Base-by-base conservation (phyloP, 2,329 filamentous ascomycete species). In the Cladosporium sp. region DNA sequence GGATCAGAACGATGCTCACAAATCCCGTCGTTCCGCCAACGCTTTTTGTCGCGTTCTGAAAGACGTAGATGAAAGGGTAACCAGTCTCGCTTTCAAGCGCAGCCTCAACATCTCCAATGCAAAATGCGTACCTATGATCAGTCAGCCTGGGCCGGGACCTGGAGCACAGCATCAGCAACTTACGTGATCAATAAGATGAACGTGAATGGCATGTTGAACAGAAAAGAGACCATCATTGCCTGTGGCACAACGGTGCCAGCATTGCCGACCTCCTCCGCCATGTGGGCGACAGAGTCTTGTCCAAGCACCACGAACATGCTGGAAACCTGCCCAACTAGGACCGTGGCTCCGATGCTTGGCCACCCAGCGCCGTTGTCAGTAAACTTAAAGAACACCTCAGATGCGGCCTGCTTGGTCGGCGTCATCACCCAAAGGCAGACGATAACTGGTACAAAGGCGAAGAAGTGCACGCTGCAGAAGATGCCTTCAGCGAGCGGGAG, bases 261-360 rank as follows among this genome's bases (percentile, higher is more conserved):
- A 22, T 73, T 64, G 49, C 69, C 67, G 51, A 73, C 65, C 51
- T 75, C 72, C 54, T 74, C 70, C 2, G 70, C 60, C 61, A 75
- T 69, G 51, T 74, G 69, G 2, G 68, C 69, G 17, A 69, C 67
- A 8, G 69, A 68, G 52, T 74, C 71, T 36, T 47, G 59, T 6
- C 60, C 58, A 1, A 60, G 50, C 6, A 60, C 54, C n/a, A 59
- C 55, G 39, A 64, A 66, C 52, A 63, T 57, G 7, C 51, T 55
- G 5, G 54, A 43, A 2, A 50, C 47, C 37, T 48, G 45, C 9
- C 72, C 72, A 3, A 72, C 66, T 57, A 73, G 66, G 1, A 70
- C 56, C 5, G 67, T 58, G 18, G 72, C 43, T 1, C 62, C 64
- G 18, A 63, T 68, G 1, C 57, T 62, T 34, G 62, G 65, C 71